phyloP scores from a whole-genome alignment of 352 stramenopile genomes.

The Saprolegnia diclina region DNA sequence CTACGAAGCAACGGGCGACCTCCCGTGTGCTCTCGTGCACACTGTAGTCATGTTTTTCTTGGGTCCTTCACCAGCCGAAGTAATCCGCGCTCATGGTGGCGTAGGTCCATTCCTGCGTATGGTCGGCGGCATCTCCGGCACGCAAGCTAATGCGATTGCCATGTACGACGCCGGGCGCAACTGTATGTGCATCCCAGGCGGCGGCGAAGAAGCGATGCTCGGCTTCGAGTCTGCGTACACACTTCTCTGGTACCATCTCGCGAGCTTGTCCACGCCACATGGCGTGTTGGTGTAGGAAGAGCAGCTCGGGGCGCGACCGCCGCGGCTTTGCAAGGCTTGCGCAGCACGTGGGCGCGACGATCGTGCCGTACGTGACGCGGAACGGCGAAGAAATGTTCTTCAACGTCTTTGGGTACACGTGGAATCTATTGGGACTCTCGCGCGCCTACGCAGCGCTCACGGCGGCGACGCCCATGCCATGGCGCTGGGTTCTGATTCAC shows the following conservation, averaged over 20 bases:
- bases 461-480: background rate
- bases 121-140: background rate
- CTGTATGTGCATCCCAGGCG: slow-evolving; percentile 1
- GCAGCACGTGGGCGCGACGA: background rate
- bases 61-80: too few species aligned
- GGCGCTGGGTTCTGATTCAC: background rate
- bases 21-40: background rate
- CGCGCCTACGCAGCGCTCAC: background rate
- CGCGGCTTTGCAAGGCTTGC: background rate
- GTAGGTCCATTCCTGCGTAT: background rate
- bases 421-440: background rate
- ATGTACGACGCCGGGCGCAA: background rate
- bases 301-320: background rate
- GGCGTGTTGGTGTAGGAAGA: background rate
- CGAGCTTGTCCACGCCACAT: background rate
- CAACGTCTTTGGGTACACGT: background rate
- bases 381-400: slow-evolving; percentile 20
- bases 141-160: background rate
- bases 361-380: slow-evolving; percentile 4
- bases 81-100: background rate
- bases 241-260: background rate
- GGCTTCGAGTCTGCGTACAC: slow-evolving; percentile 1
- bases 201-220: slow-evolving; percentile 1
- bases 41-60: background rate
- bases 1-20: background rate